These are phyloP conservation scores for Botryosphaeria agaves DNA, from an alignment of 2,329 filamentous ascomycete genomes.

Conservation along the genomic window DNA sequence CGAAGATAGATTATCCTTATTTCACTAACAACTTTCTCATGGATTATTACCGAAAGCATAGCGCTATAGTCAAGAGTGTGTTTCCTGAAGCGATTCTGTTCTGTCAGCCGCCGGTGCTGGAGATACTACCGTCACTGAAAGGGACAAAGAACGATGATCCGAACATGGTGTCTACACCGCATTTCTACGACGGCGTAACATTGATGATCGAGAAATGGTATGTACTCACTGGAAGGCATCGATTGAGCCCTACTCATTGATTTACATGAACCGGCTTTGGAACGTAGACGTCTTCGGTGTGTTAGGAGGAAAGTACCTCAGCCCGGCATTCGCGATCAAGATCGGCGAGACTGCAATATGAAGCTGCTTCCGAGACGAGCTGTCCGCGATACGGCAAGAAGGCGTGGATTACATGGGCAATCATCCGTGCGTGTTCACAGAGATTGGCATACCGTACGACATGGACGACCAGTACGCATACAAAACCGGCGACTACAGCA, in stretches of 20 bases:
- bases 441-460: conserved; percentile 96
- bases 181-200: conserved; percentile 95
- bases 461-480: conserved; percentile 97
- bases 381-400: conserved; percentile 68
- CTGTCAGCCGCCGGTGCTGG: conserved; percentile 80
- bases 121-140: conserved; percentile 78
- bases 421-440: conserved; percentile 77
- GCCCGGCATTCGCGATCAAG: conserved; percentile 81
- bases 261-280: conserved; percentile 66
- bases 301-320: conserved; percentile 71
- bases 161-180: conserved; percentile 79
- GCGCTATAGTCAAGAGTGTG: conserved; percentile 53
- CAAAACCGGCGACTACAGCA: conserved; percentile 86
- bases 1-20: conserved; percentile 58
- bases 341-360: conserved; percentile 86
- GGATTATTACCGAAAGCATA: conserved; percentile 64
- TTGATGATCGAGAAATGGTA: conserved; percentile 94
- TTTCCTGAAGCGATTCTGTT: conserved; percentile 76
- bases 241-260: conserved; percentile 3
- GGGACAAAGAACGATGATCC: conserved; percentile 77
- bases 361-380: conserved; percentile 80
- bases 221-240: conserved; percentile 1
- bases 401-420: conserved; percentile 76
- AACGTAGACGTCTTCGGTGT: conserved; percentile 93
- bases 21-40: conserved; percentile 91